Evolutionary conservation across 2,329 filamentous ascomycete species (phyloP), one percentile per base, ranked within the genome.

Genomic region (Sclerotinia subarctica): DNA sequence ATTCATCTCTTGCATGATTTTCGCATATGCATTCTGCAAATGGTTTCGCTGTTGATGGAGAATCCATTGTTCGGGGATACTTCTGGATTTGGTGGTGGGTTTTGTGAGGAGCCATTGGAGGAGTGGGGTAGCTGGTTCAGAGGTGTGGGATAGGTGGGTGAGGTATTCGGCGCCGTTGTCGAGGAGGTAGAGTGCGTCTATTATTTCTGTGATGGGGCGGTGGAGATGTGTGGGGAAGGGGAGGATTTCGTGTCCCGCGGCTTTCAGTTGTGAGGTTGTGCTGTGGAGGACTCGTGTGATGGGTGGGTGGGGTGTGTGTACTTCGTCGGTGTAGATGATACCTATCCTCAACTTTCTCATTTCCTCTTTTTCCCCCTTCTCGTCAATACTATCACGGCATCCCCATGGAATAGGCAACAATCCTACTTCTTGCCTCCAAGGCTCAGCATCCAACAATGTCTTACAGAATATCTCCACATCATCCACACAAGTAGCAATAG

Each of bases 371-470:
- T 17, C 17, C 2, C 3, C 19, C 5, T 13, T 13, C 2, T 4
- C 24, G 4, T 13, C 17, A 5, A 3, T 2, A 19, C 4, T 4
- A 5, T 58, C 56, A 2, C 56, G 38, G 29, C n/a, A 10, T 67
- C 42, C 73, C 84, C 84, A 87, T 0, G 83, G 82, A 1, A 86
- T 80, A 0, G 82, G 82, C 0, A 85, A 73, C 38, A 82, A 79
- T 52, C 81, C 82, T 1, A 84, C 82, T 64, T 87, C 85, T 11
- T 78, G 68, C 0, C 79, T 74, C 83, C 85, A 86, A 0, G 84
- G 83, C 66, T 82, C 76, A 2, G 70, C 58, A 26, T 64, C 60
- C 32, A 69, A 24, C 2, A 70, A n/a, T 13, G 47, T 38, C 15
- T 32, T 65, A 3, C 59, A 65, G 8, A 69, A 64, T 6, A 76